These are phyloP conservation scores for Apiospora marii DNA, from an alignment of 2,329 filamentous ascomycete genomes.

Conservation along the genomic window DNA sequence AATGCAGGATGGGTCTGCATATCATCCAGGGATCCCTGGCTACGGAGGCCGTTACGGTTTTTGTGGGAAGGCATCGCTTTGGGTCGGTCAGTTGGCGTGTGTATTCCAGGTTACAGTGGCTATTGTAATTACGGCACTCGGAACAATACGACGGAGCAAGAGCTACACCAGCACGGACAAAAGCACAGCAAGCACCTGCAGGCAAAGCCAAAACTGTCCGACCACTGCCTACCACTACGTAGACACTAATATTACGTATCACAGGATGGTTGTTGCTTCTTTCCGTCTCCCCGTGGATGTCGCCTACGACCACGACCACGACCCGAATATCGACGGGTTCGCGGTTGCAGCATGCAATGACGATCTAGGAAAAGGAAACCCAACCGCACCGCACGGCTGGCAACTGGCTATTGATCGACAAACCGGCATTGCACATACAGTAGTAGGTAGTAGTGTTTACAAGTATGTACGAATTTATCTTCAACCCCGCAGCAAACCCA, in stretches of 20 bases:
- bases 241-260: conserved; percentile 4
- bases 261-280: background rate
- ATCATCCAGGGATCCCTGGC: conserved; percentile 1
- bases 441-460: background rate
- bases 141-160: conserved; percentile 10
- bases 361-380: background rate
- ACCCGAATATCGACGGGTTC: conserved; percentile 8
- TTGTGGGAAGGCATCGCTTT: background rate
- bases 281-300: background rate
- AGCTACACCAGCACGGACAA: background rate
- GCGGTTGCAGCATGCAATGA: conserved; percentile 15
- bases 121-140: conserved; percentile 12
- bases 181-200: background rate
- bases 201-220: background rate
- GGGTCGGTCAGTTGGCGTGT: background rate
- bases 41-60: background rate
- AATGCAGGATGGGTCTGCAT: conserved; percentile 4
- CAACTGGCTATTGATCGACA: conserved; percentile 4
- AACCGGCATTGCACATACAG: conserved; percentile 8
- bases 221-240: background rate
- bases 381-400: conserved; percentile 7
- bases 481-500: conserved; percentile 7
- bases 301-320: background rate
- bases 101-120: conserved; percentile 4
- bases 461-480: background rate